These are phyloP conservation scores for Microcyclospora tardicrescens DNA, from an alignment of 2,329 filamentous ascomycete species.

Conservation along the genomic window DNA sequence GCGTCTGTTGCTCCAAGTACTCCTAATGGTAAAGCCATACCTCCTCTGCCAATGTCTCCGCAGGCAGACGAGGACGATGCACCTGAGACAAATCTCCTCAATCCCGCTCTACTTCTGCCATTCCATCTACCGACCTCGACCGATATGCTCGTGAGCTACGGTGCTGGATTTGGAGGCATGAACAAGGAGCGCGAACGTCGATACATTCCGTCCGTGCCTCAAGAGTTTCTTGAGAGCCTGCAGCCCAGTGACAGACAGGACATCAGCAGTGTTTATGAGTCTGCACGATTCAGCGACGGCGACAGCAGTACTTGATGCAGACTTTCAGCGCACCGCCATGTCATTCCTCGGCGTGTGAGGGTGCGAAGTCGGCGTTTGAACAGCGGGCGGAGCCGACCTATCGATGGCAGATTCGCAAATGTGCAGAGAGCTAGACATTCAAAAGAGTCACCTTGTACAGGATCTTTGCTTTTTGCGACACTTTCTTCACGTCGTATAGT, in stretches of 20 bases:
- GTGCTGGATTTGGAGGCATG: conserved; percentile 82
- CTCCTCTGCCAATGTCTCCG: conserved; percentile 13
- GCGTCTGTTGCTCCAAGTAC: not conserved
- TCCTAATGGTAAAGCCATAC: conserved; percentile 9
- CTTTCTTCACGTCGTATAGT: too few relatives aligned
- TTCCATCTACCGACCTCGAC: conserved; percentile 93
- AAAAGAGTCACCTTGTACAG: too few relatives aligned
- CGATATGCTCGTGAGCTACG: conserved; percentile 93
- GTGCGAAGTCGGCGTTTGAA: conserved; percentile 3
- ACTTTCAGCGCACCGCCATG: too few relatives aligned
- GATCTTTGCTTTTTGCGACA: too few relatives aligned
- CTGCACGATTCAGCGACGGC: conserved; percentile 18
- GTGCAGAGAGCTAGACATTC: too few relatives aligned
- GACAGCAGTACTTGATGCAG: not conserved
- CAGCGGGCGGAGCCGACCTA: not conserved
- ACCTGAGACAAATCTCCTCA: conserved; percentile 65
- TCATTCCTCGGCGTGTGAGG: too few relatives aligned
- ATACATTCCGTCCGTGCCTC: conserved; percentile 89
- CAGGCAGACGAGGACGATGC: conserved; percentile 49
- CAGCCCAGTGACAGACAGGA: conserved; percentile 42
- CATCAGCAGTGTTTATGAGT: conserved; percentile 21
- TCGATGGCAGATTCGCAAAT: not conserved
- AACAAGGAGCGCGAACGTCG: conserved; percentile 86
- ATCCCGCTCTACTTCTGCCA: conserved; percentile 82
- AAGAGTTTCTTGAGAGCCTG: conserved; percentile 81